Base-by-base conservation (phyloP, 148 eudicot species). In the Cornus suecica region DNA sequence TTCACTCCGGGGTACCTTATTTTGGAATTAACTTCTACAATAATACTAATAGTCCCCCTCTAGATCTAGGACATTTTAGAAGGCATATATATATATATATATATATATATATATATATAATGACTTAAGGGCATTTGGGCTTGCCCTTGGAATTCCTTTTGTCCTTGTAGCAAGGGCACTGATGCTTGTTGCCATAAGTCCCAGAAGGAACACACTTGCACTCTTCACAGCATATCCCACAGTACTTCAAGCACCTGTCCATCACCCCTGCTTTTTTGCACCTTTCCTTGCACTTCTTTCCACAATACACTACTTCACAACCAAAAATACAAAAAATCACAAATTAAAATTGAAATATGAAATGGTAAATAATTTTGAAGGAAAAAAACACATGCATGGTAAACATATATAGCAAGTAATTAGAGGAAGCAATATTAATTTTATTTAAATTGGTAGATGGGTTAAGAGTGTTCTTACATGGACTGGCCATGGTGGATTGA, bases 131-230 rank as follows among this genome's bases (percentile, higher is more conserved):
- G 71, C 91, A 88, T 74, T 85, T 88, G 42, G 88, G 85, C 66
- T 75, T 83, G 42, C 91, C 91, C 82, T 88, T 88, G 66, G 77
- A 52, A 80, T 71, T 88, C 63, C 30, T 48, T 85, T 71, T 79
- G 84, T 85, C 87, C 60, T 85, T 78, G 76, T 88, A 88, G 63
- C 91, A 88, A 81, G 91, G 87, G 70, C 91, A 88, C 77, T 86
- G 83, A 62, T 85, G 88, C 81, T 85, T 85, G 83, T 86, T 86
- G 6, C 87, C 91, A 64, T 70, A 78, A 11, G 86, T 88, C 18
- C 87, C 87, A 34, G 87, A 80, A 42, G 91, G 91, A 69, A 86
- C 91, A 73, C 91, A 88, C 25, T 83, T 76, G 86, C 91, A 88
- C 34, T 86, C 48, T 23, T 9, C 72, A 72, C 88, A 86, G 56